Evolutionary conservation across 208 protist genomes (phyloP).

Genomic region (Wallacemonas sp.): DNA sequence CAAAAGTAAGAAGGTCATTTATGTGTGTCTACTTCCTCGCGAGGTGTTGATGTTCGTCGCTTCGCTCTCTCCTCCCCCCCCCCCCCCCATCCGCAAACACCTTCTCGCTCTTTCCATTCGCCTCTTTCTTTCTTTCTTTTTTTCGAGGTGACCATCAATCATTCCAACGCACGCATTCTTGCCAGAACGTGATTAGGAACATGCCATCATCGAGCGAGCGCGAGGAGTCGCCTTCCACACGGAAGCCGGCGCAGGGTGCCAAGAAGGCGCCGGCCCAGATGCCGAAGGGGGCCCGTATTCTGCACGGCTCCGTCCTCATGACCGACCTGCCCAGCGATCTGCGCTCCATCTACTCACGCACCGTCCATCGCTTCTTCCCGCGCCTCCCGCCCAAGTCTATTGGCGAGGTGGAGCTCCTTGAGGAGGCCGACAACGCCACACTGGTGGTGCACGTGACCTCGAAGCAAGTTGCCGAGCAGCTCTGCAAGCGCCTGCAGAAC

Average conservation of each 20-base stretch:
- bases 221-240: background rate
- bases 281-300: slow-evolving; percentile 37
- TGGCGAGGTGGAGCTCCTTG: slow-evolving; percentile 46
- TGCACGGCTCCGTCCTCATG: slow-evolving; percentile 66
- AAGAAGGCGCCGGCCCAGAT: slow-evolving; percentile 9
- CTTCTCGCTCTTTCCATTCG: background rate
- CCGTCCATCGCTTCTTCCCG: slow-evolving; percentile 58
- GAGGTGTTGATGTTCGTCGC: too few species aligned
- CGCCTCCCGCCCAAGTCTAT: slow-evolving; percentile 27
- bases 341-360: slow-evolving; percentile 65
- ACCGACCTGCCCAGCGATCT: slow-evolving; percentile 66
- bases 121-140: background rate
- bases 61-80: too few species aligned
- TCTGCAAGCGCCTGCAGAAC: slow-evolving; percentile 76
- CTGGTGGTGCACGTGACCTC: slow-evolving; percentile 62
- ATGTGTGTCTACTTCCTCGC: too few species aligned
- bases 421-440: slow-evolving; percentile 75
- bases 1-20: too few species aligned
- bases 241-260: background rate
- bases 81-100: too few species aligned
- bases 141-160: background rate
- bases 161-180: background rate
- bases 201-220: slow-evolving; percentile 3
- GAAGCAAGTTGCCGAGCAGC: slow-evolving; percentile 50
- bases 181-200: too few species aligned